Evolutionary conservation across 768 basidiomycete genomes (phyloP).

Genomic region (Tulasnella sp.): DNA sequence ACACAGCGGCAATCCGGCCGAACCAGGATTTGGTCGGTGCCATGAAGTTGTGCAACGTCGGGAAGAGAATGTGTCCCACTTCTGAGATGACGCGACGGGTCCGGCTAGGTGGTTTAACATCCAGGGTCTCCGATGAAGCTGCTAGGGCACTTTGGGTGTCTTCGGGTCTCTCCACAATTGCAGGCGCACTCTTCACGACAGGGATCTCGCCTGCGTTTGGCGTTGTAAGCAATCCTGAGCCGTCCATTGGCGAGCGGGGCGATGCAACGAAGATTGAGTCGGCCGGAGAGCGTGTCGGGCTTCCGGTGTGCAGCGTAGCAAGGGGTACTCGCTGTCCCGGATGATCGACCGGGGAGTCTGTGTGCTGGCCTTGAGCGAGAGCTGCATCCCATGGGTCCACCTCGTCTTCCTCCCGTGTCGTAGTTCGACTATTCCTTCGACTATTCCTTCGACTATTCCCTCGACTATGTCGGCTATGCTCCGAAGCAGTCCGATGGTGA

Average conservation of each 20-base stretch:
- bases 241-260: not conserved
- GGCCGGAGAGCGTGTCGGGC: not conserved
- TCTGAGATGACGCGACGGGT: constrained; percentile 41
- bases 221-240: constrained; percentile 5
- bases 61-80: constrained; percentile 69
- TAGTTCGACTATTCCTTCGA: not conserved
- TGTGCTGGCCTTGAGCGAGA: constrained; percentile 33
- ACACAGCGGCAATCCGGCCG: constrained; percentile 60
- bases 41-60: constrained; percentile 70
- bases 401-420: constrained; percentile 34
- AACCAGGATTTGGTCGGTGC: constrained; percentile 62
- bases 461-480: not conserved
- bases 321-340: not conserved
- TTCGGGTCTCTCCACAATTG: not conserved
- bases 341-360: not conserved
- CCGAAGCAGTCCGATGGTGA: constrained; percentile 40
- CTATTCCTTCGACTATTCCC: not conserved
- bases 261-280: not conserved
- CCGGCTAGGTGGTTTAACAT: constrained; percentile 42
- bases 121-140: not conserved
- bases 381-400: constrained; percentile 52
- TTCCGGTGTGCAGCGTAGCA: not conserved
- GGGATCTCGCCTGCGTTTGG: constrained; percentile 34
- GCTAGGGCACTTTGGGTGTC: not conserved
- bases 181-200: not conserved